Base-by-base conservation (phyloP, 2,329 filamentous ascomycete genomes). In the Parafenestella ontariensis region DNA sequence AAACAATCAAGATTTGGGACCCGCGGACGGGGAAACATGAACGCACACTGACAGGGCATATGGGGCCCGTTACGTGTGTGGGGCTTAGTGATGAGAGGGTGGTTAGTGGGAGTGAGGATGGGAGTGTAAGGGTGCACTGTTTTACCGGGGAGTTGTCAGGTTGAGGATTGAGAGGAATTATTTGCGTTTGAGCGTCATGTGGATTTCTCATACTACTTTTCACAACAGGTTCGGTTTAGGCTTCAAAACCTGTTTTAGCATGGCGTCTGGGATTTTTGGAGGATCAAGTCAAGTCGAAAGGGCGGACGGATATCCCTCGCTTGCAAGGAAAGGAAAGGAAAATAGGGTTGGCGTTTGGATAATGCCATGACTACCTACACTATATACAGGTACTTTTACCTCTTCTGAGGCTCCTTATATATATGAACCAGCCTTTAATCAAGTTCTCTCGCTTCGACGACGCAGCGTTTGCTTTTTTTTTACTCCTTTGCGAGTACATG, bases 1-100 rank as follows among this genome's bases (percentile, higher is more conserved):
- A 91, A 37, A 96, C 94, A 87, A 90, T 96, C 67, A 98, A 98
- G 79, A 87, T 91, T 28, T 99, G 95, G 95, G 94, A 98, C 77
- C 90, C 94, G 15, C 82, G 92, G 52, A 93, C 90, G 1, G 95
- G 95, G 24, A 92, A 90, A 70, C 96, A 93, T 76, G 93, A 98
- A 74, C 84, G 92, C 44, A 98, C 93, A 3, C 94, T 96, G 70
- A 92, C 91, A 2, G 93, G 93, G 0, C 95, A 98, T 75, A 85
- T 88, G 1, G 94, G 92, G 0, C 93, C 95, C 0, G 92, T 98
- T 3, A 98, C 93, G 3, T 98, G 94, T 72, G 89, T 98, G 34
- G 93, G 91, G 1, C 81, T 99, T 6, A 96, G 92, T 66, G 95
- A 98, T 72, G 91, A 89, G 65, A 85, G 91, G 36, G 89, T 99